Base-by-base conservation (phyloP, 2,329 filamentous ascomycete genomes). In the Clarireedia paspali region DNA sequence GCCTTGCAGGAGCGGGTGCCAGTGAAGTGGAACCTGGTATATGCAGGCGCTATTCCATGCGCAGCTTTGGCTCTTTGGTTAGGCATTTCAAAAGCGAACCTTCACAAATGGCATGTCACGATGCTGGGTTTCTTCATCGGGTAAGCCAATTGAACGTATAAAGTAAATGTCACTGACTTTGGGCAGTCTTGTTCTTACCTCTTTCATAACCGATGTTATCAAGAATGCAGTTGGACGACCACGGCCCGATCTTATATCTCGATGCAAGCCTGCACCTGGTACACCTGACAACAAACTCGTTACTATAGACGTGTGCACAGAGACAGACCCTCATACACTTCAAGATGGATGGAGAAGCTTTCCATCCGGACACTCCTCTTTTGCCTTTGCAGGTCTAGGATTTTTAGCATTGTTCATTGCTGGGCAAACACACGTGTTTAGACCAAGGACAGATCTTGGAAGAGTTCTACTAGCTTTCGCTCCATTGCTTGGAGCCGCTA, bases 271-370 rank as follows among this genome's bases (percentile, higher is more conserved):
- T 0, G 73, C 66, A 0, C 34, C 67, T 0, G 74, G 71, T 36
- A 81, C 80, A 2, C 73, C 77, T 42, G 68, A 67, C 5, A 66
- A 79, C 54, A 70, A 71, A 4, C 75, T 87, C 2, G 83, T 88
- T 39, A 82, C 79, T 15, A 80, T 85, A 50, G 77, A 81, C 34
- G 80, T 91, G 2, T 95, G 89, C 74, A 91, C 87, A 10, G 79
- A 91, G 64, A 79, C 81, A 1, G 70, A 84, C 64, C 80, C 82
- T 58, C 85, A 89, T 68, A 75, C 76, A 1, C 77, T 95, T 4
- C 86, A 94, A 60, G 89, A 95, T 64, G 89, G 89, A 15, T 92
- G 88, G 85, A 82, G 89, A 44, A 89, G 84, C 23, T 95, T 94
- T 64, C 89, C 89, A 0, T 88, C 83, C 1, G 89, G 89, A 1